These are phyloP conservation scores for Galerina sulciceps DNA, from an alignment of 768 basidiomycete species.

Conservation along the genomic window DNA sequence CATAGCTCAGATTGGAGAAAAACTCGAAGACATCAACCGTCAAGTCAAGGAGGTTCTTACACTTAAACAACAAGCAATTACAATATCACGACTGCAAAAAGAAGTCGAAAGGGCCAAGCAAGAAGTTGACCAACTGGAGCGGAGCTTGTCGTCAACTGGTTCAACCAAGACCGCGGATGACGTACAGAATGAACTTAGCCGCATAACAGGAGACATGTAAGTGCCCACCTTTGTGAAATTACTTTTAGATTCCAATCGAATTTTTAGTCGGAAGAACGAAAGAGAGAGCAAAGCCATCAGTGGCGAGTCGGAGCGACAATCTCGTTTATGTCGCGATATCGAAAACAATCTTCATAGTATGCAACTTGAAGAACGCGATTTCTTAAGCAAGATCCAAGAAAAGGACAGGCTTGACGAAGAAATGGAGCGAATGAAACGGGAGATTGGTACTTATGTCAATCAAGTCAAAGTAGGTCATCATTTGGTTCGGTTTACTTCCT, in stretches of 20 bases:
- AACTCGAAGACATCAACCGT: conserved; percentile 54
- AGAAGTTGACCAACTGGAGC: conserved; percentile 69
- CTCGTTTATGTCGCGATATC: conserved; percentile 49
- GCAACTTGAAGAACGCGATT: conserved; percentile 62
- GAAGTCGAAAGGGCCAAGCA: conserved; percentile 62
- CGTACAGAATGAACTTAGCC: conserved; percentile 78
- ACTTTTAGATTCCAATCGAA: background rate
- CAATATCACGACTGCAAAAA: conserved; percentile 59
- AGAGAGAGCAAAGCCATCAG: conserved; percentile 61
- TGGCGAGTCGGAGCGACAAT: conserved; percentile 67
- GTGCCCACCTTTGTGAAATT: conserved; percentile 22
- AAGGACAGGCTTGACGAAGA: conserved; percentile 58
- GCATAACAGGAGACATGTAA: conserved; percentile 68
- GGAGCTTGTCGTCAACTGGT: conserved; percentile 70
- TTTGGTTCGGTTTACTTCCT: background rate
- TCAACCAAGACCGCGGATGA: conserved; percentile 84
- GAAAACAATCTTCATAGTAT: conserved; percentile 67
- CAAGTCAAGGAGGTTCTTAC: conserved; percentile 63
- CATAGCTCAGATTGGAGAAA: conserved; percentile 50
- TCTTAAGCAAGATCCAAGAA: conserved; percentile 62
- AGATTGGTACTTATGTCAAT: conserved; percentile 46
- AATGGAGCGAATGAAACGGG: conserved; percentile 61
- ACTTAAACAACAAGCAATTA: conserved; percentile 65
- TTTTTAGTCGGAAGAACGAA: conserved; percentile 64
- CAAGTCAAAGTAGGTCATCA: conserved; percentile 53